A percentile compares a stretch with the other conserved stretches of the same genome.
Conservation (phyloP, 345 rosid genomes). For the Microcos paniculata region DNA sequence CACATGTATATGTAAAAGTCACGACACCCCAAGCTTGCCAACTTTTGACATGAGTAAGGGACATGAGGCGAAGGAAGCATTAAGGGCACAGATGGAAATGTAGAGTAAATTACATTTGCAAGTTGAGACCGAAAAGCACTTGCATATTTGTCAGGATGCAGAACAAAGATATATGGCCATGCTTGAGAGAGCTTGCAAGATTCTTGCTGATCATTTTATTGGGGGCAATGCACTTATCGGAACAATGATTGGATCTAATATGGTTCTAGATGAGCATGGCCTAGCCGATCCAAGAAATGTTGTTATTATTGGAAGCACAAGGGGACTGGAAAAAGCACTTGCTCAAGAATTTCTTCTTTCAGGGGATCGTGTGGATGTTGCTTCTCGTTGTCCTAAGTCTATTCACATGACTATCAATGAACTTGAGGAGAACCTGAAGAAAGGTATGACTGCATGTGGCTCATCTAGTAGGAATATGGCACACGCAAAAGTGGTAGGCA, state of each 20-base stretch:
- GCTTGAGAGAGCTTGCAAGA: slow-evolving; percentile 70
- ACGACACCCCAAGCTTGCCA: slow-evolving; percentile 49
- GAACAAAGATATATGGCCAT: slow-evolving; percentile 56
- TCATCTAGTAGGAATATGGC: slow-evolving; percentile 45
- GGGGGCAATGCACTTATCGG: slow-evolving; percentile 34
- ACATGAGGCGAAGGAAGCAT: slow-evolving; percentile 68
- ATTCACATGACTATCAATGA: slow-evolving; percentile 74
- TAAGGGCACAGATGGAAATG: slow-evolving; percentile 81
- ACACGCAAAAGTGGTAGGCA: slow-evolving; percentile 76
- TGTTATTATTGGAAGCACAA: slow-evolving; percentile 93
- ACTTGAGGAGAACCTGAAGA: slow-evolving; percentile 75
- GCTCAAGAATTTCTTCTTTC: slow-evolving; percentile 95
- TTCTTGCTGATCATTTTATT: slow-evolving; percentile 61
- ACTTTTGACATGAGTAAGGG: slow-evolving; percentile 65
- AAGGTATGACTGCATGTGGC: slow-evolving; percentile 49
- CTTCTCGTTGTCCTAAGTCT: slow-evolving; percentile 83
- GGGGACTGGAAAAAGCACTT: slow-evolving; percentile 93
- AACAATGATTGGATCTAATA: slow-evolving; percentile 78
- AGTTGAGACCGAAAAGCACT: slow-evolving; percentile 76
- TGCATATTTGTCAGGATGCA: slow-evolving; percentile 65
- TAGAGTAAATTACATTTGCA: slow-evolving; percentile 77
- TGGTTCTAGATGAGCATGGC: slow-evolving; percentile 90
- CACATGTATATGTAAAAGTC: too few relatives aligned
- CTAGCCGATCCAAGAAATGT: slow-evolving; percentile 93
- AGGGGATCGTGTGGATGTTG: slow-evolving; percentile 80